Conservation (phyloP, 768 basidiomycete genomes). For the Leucosporidium yakuticum region DNA sequence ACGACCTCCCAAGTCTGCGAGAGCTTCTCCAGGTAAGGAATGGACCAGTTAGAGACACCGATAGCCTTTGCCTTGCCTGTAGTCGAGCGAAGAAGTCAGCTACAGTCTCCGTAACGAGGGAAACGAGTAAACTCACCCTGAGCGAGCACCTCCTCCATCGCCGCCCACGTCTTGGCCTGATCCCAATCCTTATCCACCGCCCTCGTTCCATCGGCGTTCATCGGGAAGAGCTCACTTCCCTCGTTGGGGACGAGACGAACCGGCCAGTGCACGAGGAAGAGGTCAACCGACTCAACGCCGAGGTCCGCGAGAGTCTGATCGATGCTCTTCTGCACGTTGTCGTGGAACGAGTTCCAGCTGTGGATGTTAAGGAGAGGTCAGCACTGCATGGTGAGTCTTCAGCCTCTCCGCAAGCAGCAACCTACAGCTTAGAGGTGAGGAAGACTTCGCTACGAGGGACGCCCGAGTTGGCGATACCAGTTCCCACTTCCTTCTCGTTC, state of each 20-base stretch:
- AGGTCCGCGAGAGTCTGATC: constrained; percentile 61
- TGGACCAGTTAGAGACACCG: constrained; percentile 54
- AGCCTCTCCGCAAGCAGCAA: not conserved
- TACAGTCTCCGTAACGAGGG: no score
- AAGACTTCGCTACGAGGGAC: constrained; percentile 69
- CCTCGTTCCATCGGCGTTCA: not conserved
- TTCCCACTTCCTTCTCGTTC: constrained; percentile 75
- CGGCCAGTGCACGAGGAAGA: constrained; percentile 78
- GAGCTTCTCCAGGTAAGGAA: constrained; percentile 59
- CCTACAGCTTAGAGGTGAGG: constrained; percentile 53
- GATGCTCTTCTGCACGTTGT: constrained; percentile 55
- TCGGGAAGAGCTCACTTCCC: constrained; percentile 29
- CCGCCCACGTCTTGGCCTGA: constrained; percentile 65
- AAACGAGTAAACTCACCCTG: constrained; percentile 39
- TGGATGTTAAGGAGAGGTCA: not conserved
- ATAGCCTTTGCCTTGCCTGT: constrained; percentile 69
- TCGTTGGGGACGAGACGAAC: constrained; percentile 56
- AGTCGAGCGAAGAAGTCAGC: no score
- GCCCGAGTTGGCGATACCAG: constrained; percentile 69
- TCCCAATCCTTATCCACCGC: constrained; percentile 54
- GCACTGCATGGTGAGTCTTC: no score
- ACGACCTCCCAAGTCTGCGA: constrained; percentile 49
- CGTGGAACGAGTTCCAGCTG: constrained; percentile 50
- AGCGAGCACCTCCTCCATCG: constrained; percentile 42
- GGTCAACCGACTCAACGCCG: constrained; percentile 67